Evolutionary conservation across 2,329 filamentous ascomycete genomes (phyloP), one percentile per base, ranked within the genome.

Genomic region (Colletotrichum sp.): DNA sequence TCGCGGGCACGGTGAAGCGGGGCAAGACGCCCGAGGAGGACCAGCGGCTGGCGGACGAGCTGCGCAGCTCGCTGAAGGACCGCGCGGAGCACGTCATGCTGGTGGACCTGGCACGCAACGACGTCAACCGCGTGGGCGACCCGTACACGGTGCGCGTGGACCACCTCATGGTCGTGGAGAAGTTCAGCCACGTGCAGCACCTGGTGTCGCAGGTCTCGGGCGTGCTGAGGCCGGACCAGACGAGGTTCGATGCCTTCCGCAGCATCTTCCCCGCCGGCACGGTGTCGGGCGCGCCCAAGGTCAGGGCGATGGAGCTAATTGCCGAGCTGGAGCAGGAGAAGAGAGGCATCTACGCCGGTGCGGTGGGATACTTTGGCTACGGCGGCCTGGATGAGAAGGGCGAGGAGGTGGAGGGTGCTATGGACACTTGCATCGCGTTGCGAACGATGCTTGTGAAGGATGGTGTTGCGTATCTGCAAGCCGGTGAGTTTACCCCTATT

Each of bases 221-320:
- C 60, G 90, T 97, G n/a, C 87, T 98, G 79, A 91, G 97, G 61
- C 89, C 91, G 7, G 96, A 90, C 52, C 96, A 96, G 88, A 96
- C 95, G 34, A 91, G 97, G 74, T 99, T 98, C 85, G 96, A 98
- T 82, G 97, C 97, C 12, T 98, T 99, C 87, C 92, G 96, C 52
- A 96, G 94, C 79, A 98, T 99, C 81, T 99, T 99, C 88, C 97
- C 97, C 0, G 97, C 97, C 6, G 97, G 97, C 72, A 99, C 97
- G 0, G 96, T 98, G 34, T 97, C 94, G 22, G 97, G 97, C 6
- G 96, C 97, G 6, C 97, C 97, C 74, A 99, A 99, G 87, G 96
- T 99, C 71, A 92, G 93, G 77, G 97, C 97, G 4, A 99, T 99
- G 97, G 95, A 98, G 86, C 89, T 99, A 77, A 99, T 99, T 81